Base-by-base conservation (phyloP, 2,329 filamentous ascomycete species). In the Pyrenophora graminea region DNA sequence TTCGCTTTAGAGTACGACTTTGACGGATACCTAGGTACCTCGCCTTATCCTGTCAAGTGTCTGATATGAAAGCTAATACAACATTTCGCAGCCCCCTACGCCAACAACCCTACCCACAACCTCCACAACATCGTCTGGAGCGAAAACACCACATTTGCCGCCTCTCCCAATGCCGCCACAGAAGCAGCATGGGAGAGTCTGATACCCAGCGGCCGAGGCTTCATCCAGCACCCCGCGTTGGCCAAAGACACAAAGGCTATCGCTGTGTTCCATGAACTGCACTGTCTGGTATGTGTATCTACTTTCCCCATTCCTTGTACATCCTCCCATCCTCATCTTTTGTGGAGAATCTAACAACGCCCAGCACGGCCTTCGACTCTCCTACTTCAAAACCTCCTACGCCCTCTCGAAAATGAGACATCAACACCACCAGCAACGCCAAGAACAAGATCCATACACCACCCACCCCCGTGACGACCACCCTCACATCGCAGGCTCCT, bases 91-190 rank as follows among this genome's bases (percentile, higher is more conserved):
- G 25, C 25, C 25, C 25, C 25, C 25, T 27, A 27, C 25, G 6
- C 25, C 25, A 7, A 7, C 25, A 8, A 7, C 25, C 25, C 25
- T 2, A 12, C 53, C 15, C 15, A 17, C 27, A 51, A 42, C 30
- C 38, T 53, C 23, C 21, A 32, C 12, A 34, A 53, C 21, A 39
- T 55, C 23, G 37, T 44, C 9, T 56, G 45, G 45, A 30, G 37
- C 1, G n/a, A 33, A 6, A 56, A 56, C 21, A 79, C 81, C 37
- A 84, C 76, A 45, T 79, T 86, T 56, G 73, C 73, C 27, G 72
- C 73, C 45, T 80, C 78, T 57, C 62, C 69, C 31, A 58, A 53
- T 7, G 46, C 39, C 5, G 80, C 77, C 57, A 59, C 33, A 3
- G 37, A 48, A 10, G 38, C 42, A 13, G 39, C 47, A 23, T 48